A percentile compares a stretch with the other conserved stretches of the same genome.
These are phyloP conservation scores for Penicillium palitans DNA, from an alignment of 2,329 filamentous ascomycete species.

Conservation along the genomic window DNA sequence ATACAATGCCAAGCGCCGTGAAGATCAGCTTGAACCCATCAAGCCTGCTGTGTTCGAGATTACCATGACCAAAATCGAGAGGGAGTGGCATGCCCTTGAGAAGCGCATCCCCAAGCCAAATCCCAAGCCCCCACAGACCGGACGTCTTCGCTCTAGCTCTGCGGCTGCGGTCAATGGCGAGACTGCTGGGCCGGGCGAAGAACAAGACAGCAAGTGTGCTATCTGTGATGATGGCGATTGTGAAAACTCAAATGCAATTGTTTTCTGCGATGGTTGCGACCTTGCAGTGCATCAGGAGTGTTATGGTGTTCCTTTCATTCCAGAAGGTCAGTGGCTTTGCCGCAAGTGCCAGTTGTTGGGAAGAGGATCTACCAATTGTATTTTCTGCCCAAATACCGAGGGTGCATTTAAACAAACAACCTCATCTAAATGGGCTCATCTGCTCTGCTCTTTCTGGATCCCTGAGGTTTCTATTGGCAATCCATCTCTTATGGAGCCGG, in stretches of 20 bases:
- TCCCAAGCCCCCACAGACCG: constrained; percentile 92
- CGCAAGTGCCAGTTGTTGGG: constrained; percentile 95
- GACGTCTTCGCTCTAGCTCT: constrained; percentile 87
- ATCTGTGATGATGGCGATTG: constrained; percentile 99
- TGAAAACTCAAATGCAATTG: constrained; percentile 98
- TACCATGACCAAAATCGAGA: constrained; percentile 97
- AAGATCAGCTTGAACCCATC: constrained; percentile 74
- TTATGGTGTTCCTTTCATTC: constrained; percentile 97
- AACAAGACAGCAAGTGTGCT: constrained; percentile 95
- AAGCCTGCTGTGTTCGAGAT: constrained; percentile 95
- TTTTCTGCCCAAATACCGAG: constrained; percentile 97
- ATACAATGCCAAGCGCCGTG: constrained; percentile 74
- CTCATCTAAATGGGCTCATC: constrained; percentile 92
- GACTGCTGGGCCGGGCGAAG: constrained; percentile 74
- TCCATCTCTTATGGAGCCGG: constrained; percentile 95
- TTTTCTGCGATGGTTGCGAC: constrained; percentile 98
- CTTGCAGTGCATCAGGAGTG: constrained; percentile 97
- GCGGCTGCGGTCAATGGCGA: constrained; percentile 95
- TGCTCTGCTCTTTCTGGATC: constrained; percentile 98
- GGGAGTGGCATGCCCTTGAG: constrained; percentile 95
- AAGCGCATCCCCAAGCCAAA: constrained; percentile 97
- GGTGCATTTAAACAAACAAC: constrained; percentile 98
- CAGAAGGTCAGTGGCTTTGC: constrained; percentile 97
- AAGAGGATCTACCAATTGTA: constrained; percentile 87
- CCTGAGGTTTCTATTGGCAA: constrained; percentile 95